Evolutionary conservation across 1,139 yeast species (phyloP), one percentile per base, ranked within the genome.

Genomic region (Pichia sp.): DNA sequence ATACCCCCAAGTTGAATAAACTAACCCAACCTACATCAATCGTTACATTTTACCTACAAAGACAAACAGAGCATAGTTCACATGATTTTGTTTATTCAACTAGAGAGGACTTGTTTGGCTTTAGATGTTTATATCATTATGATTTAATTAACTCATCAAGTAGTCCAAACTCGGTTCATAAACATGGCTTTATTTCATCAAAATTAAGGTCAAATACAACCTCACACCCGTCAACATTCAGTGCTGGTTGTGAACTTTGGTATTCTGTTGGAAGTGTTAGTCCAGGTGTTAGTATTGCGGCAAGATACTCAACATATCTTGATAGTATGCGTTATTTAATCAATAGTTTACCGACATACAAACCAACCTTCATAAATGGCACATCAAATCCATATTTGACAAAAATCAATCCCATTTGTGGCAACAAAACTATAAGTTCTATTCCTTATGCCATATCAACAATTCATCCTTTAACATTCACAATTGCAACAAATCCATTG

Each of bases 231-330:
- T 59, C 64, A 2, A 49, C 53, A 13, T 24, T 77, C 76, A 51
- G 73, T 82, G 59, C 88, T 1, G 98, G 98, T 0, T 77, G 86
- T 8, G 99, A 94, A 65, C 58, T 89, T 12, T 94, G 96, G 90
- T 85, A 86, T 57, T 96, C 96, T 0, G 80, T 90, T 1, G 66
- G 78, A 49, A 82, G 87, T 46, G 83, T 88, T 76, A 83, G 92
- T 53, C 95, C 95, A 0, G 94, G 92, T 0, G 59, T 92, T 23
- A 86, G 96, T 0, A 79, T 95, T 0, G 94, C 95, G 0, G 66
- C 88, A 49, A 70, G 97, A 46, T 92, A 92, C 62, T 79, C 94
- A 1, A 87, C 97, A 0, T 82, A 88, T 52, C 46, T 63, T 6
- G 50, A 50, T 27, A 47, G 46, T 15, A 46, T 47, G 40, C 46